Conservation (phyloP, 495 filamentous ascomycete genomes). For the Collariella sp. region DNA sequence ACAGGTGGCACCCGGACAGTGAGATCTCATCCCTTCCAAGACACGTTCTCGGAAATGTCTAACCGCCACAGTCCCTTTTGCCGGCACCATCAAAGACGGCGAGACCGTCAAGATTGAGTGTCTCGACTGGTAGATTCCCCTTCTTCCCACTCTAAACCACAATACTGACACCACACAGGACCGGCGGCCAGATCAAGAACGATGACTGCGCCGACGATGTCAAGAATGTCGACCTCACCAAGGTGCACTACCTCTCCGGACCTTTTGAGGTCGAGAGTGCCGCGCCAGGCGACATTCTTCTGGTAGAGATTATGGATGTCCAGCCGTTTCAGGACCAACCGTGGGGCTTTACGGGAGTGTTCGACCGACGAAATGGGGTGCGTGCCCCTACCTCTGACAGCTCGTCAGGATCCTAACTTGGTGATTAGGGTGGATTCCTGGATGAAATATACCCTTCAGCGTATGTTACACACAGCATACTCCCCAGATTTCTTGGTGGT, state of each 20-base stretch:
- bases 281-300: constrained; percentile 74
- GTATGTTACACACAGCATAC: constrained; percentile 31
- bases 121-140: constrained; percentile 56
- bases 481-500: not conserved
- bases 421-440: constrained; percentile 64
- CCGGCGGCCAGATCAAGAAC: constrained; percentile 81
- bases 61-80: constrained; percentile 55
- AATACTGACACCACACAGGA: constrained; percentile 32
- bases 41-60: not conserved
- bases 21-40: constrained; percentile 16
- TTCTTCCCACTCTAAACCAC: not conserved
- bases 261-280: constrained; percentile 87
- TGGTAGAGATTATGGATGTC: constrained; percentile 94
- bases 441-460: constrained; percentile 84
- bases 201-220: constrained; percentile 86
- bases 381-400: not conserved
- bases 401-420: not conserved
- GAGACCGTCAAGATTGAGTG: constrained; percentile 96
- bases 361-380: constrained; percentile 66
- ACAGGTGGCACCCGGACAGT: constrained; percentile 94
- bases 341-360: constrained; percentile 90
- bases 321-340: constrained; percentile 81
- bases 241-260: constrained; percentile 80
- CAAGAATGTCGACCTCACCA: constrained; percentile 73
- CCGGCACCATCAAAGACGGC: constrained; percentile 66